Base-by-base conservation (phyloP, 179 eudicot genomes). In the Spinacia oleracea region DNA sequence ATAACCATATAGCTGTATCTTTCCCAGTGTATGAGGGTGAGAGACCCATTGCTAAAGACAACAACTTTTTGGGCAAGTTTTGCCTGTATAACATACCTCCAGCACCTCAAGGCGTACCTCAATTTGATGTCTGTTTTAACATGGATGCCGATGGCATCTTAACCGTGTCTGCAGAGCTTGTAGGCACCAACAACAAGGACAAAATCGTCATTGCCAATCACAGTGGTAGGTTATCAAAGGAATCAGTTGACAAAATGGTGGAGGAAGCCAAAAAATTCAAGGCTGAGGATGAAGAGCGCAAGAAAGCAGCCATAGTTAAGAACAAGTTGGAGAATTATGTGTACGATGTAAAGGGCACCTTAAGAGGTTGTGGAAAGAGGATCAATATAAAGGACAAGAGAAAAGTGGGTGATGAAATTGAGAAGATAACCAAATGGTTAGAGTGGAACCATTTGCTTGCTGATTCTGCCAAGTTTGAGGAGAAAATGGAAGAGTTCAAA, bases 191-290 rank as follows among this genome's bases (percentile, higher is more conserved):
- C 7, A 79, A 80, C 74, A 80, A 74, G 25, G 77, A 75, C 31
- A 75, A 85, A 31, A 85, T 83, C 70, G 75, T 79, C 5, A 83
- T 85, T 55, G 81, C 88, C 27, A 83, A 83, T 75, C 80, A 85
- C 5, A 77, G 84, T 27, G 86, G 81, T 1, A 67, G 78, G 70
- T 42, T 75, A 15, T 75, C 79, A 4, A 75, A 42, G 59, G 55
- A 74, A 18, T 43, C 75, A 25, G 56, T 80, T 27, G 69, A 45
- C 23, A 21, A 16, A 59, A 74, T 48, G 79, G 27, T 68, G 23
- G 25, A 58, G 46, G 79, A 34, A 31, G 79, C 70, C n/a, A 25
- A 31, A 31, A 68, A 43, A 51, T 80, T 29, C 75, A 75, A 43
- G 50, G 82, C 75, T n/a, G 74, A 74, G 34, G 82, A 80, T 29